Conservation (phyloP, 305 asterid species). For the Rubia peregrina region DNA sequence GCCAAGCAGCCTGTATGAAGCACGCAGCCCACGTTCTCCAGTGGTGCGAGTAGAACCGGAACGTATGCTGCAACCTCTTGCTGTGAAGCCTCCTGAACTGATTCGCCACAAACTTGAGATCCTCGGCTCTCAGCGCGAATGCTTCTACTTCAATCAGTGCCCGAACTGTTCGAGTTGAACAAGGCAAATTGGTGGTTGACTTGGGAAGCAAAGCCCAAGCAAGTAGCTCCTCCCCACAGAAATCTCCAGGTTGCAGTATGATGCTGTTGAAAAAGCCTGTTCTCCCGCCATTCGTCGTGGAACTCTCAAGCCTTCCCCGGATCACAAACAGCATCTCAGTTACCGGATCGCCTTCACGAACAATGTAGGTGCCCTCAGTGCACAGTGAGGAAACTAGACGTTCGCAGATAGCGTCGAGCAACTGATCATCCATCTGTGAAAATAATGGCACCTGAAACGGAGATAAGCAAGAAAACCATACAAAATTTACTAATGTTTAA, state of each 20-base stretch:
- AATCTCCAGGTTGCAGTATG: constrained; percentile 76
- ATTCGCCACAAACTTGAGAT: constrained; percentile 84
- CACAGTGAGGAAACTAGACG: constrained; percentile 71
- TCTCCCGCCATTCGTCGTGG: constrained; percentile 90
- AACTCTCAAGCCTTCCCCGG: constrained; percentile 85
- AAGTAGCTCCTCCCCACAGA: constrained; percentile 91
- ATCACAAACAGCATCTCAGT: constrained; percentile 87
- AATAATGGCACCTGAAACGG: constrained; percentile 70
- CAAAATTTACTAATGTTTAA: no score
- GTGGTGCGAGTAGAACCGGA: constrained; percentile 84
- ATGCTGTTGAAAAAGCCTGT: constrained; percentile 86
- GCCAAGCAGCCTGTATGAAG: constrained; percentile 88
- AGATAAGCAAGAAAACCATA: constrained; percentile 1
- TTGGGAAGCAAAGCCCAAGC: constrained; percentile 94
- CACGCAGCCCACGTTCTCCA: constrained; percentile 98
- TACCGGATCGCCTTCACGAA: constrained; percentile 94
- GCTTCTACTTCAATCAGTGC: constrained; percentile 86
- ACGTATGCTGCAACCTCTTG: constrained; percentile 89
- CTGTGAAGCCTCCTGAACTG: constrained; percentile 93
- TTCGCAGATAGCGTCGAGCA: constrained; percentile 90
- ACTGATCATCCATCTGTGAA: constrained; percentile 92
- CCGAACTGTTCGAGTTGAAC: constrained; percentile 81
- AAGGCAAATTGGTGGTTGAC: constrained; percentile 64
- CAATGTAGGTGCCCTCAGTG: constrained; percentile 77
- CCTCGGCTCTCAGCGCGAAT: constrained; percentile 82